These are phyloP conservation scores for Helenozyma baotianmanensis DNA, from an alignment of 805 yeast species.

Conservation along the genomic window DNA sequence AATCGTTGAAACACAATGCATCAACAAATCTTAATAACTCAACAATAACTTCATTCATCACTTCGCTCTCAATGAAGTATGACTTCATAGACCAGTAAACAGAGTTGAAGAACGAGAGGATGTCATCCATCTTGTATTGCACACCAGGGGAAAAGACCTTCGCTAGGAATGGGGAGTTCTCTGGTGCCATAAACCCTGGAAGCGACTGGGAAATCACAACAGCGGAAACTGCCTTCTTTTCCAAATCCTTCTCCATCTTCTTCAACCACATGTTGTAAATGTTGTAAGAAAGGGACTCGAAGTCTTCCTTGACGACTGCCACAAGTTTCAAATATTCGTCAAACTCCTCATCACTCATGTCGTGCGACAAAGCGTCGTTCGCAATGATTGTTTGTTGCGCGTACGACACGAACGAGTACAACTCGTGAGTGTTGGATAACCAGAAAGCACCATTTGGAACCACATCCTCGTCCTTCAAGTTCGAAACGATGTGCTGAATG, in stretches of 20 bases:
- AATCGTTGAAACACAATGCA: constrained; percentile 90
- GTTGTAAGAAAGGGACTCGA: constrained; percentile 87
- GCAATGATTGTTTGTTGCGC: constrained; percentile 90
- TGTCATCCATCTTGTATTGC: constrained; percentile 90
- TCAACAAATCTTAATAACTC: constrained; percentile 85
- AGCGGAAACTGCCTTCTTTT: constrained; percentile 90
- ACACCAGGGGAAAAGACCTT: constrained; percentile 72
- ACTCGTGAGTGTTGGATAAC: constrained; percentile 94
- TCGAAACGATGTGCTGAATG: constrained; percentile 77
- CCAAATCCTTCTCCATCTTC: constrained; percentile 85
- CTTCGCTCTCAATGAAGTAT: constrained; percentile 80
- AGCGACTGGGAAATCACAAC: constrained; percentile 90
- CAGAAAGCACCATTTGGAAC: constrained; percentile 94
- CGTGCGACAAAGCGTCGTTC: constrained; percentile 72
- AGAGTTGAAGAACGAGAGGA: constrained; percentile 80
- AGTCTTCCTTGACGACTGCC: constrained; percentile 88
- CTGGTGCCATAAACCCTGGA: constrained; percentile 93
- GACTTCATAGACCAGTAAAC: constrained; percentile 92
- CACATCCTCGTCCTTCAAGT: constrained; percentile 79
- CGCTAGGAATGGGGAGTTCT: constrained; percentile 72
- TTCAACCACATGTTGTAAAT: constrained; percentile 97
- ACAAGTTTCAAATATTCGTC: constrained; percentile 85
- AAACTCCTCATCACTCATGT: constrained; percentile 86
- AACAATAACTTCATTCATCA: constrained; percentile 75
- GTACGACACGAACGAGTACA: constrained; percentile 88